phyloP scores from a whole-genome alignment of 345 rosid genomes.

The Carallia pectinifolia region DNA sequence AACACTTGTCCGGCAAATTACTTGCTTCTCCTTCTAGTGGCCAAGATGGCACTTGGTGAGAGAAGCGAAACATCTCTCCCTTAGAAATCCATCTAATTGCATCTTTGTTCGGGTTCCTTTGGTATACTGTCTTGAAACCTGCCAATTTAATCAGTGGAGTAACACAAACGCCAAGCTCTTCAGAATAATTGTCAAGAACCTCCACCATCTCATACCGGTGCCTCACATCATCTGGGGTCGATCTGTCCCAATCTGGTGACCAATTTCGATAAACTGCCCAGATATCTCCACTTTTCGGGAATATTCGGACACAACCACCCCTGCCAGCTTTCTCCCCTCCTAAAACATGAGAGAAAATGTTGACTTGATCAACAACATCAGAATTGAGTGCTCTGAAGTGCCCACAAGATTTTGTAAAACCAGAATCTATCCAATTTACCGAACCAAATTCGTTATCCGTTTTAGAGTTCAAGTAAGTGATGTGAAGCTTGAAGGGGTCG shows the following conservation, averaged over 20 bases:
- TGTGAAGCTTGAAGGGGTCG: slow-evolving; percentile 80
- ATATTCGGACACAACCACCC: slow-evolving; percentile 97
- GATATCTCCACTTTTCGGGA: slow-evolving; percentile 80
- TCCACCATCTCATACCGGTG: slow-evolving; percentile 98
- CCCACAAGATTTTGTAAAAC: slow-evolving; percentile 95
- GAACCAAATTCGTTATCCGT: slow-evolving; percentile 82
- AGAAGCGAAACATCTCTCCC: slow-evolving; percentile 86
- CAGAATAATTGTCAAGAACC: slow-evolving; percentile 86
- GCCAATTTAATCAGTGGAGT: slow-evolving; percentile 66
- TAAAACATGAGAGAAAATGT: slow-evolving; percentile 87
- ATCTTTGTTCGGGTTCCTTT: slow-evolving; percentile 46
- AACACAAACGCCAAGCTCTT: slow-evolving; percentile 85
- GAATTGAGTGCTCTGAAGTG: slow-evolving; percentile 84
- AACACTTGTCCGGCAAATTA: slow-evolving; percentile 68
- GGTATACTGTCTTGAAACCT: slow-evolving; percentile 92
- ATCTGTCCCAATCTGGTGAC: slow-evolving; percentile 78
- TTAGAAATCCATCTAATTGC: slow-evolving; percentile 85
- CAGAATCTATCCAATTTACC: slow-evolving; percentile 78
- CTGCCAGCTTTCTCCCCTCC: slow-evolving; percentile 86
- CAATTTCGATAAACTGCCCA: slow-evolving; percentile 96
- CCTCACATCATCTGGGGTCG: slow-evolving; percentile 78
- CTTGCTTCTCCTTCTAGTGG: slow-evolving; percentile 59
- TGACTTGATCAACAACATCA: slow-evolving; percentile 83
- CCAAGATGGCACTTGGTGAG: slow-evolving; percentile 94
- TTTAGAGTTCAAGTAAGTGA: slow-evolving; percentile 88